phyloP scores from a whole-genome alignment of 208 protist genomes.

The Naegleria lovaniensis region DNA sequence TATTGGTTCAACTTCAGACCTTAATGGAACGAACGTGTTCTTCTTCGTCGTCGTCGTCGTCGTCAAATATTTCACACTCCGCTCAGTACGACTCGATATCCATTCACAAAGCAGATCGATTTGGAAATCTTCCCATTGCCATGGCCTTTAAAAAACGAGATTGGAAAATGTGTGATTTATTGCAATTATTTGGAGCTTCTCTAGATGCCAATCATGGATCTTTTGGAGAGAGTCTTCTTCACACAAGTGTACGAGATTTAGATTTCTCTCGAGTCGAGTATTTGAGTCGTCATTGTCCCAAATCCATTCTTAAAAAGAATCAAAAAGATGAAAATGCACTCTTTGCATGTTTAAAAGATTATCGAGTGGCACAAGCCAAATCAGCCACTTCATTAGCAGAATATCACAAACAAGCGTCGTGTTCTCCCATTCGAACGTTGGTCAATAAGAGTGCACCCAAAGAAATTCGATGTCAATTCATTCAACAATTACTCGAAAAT shows the following conservation, averaged over 20 bases:
- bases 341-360: not conserved
- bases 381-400: not conserved
- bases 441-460: not conserved
- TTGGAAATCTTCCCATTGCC: not conserved
- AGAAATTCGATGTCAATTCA: not conserved
- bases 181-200: not conserved
- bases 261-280: not conserved
- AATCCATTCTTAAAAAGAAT: not conserved
- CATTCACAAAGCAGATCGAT: not conserved
- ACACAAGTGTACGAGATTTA: not conserved
- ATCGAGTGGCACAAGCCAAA: not conserved
- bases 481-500: not conserved
- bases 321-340: not conserved
- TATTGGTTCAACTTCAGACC: not conserved
- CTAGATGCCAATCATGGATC: not conserved
- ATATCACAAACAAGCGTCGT: not conserved
- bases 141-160: not conserved
- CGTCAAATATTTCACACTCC: no score
- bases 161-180: not conserved
- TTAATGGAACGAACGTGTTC: not conserved
- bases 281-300: not conserved
- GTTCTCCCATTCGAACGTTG: not conserved
- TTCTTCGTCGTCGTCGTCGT: no score
- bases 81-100: not conserved
- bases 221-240: not conserved